A percentile compares a stretch with the other conserved stretches of the same genome.
These are phyloP conservation scores for Pichia manshurica DNA, from an alignment of 805 yeast species.

Conservation along the genomic window DNA sequence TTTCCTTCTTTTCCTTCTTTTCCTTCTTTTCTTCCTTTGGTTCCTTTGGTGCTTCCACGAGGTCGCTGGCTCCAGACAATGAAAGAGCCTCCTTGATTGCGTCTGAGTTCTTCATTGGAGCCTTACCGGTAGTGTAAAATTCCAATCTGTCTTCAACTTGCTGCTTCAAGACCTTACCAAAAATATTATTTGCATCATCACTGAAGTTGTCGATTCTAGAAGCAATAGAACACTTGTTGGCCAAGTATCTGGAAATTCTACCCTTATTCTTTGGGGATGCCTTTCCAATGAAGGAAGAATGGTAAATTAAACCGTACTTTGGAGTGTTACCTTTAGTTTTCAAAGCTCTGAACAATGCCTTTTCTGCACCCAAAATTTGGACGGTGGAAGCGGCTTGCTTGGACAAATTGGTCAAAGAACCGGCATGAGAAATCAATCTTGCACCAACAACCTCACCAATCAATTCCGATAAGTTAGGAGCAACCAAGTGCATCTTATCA, in stretches of 20 bases:
- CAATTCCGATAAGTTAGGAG: conserved; percentile 93
- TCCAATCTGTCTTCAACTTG: conserved; percentile 97
- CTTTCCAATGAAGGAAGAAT: conserved; percentile 88
- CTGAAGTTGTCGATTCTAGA: conserved; percentile 97
- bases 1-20: conserved; percentile 45
- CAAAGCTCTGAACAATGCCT: conserved; percentile 92
- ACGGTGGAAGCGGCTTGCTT: conserved; percentile 99
- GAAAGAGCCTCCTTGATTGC: conserved; percentile 91
- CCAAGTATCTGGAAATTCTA: conserved; percentile 96
- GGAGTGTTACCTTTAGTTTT: conserved; percentile 97
- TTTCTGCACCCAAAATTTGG: conserved; percentile 96
- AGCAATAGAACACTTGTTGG: conserved; percentile 98
- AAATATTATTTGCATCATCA: conserved; percentile 85
- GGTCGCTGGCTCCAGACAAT: conserved; percentile 39
- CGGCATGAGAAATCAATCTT: conserved; percentile 95
- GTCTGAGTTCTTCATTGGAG: conserved; percentile 93
- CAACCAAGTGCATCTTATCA: conserved; percentile 96
- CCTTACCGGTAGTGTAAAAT: conserved; percentile 93
- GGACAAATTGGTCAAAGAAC: conserved; percentile 91
- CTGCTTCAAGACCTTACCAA: conserved; percentile 85
- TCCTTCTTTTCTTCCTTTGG: conserved; percentile 44
- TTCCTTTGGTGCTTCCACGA: conserved; percentile 33
- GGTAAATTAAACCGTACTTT: conserved; percentile 91
- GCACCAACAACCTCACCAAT: conserved; percentile 99
- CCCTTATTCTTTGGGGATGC: conserved; percentile 98